Conservation (phyloP, 176 grass and related monocot species). For the Triticum timopheevii region DNA sequence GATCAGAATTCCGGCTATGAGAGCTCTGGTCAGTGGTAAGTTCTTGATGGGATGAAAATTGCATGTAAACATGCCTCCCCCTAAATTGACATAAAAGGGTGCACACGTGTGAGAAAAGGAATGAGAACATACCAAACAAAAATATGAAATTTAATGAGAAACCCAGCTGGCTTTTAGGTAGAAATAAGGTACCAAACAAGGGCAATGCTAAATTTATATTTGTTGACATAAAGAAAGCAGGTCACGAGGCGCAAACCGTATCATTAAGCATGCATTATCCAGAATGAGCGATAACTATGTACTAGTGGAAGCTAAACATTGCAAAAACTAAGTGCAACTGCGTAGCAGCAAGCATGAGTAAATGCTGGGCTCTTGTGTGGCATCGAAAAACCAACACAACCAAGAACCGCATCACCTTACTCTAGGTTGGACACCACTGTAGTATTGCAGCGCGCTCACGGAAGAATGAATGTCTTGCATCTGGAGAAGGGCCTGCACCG, state of each 20-base stretch:
- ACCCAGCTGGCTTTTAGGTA: background rate
- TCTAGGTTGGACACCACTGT: constrained; percentile 79
- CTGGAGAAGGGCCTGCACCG: constrained; percentile 74
- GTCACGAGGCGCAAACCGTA: background rate
- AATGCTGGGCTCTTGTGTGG: background rate
- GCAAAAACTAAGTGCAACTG: background rate
- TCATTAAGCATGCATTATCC: background rate
- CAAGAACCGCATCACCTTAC: constrained; percentile 56
- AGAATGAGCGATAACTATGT: background rate
- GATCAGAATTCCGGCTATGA: constrained; percentile 89
- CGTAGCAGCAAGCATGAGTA: background rate
- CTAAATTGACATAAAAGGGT: constrained; percentile 47
- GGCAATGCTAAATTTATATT: background rate
- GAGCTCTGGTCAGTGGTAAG: constrained; percentile 93
- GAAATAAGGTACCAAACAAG: background rate
- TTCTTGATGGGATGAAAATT: constrained; percentile 98
- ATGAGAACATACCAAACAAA: constrained; percentile 5
- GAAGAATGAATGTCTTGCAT: constrained; percentile 85
- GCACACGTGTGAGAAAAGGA: background rate
- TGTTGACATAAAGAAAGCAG: background rate
- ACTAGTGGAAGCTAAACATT: background rate
- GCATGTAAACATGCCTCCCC: constrained; percentile 97
- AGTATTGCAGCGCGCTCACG: constrained; percentile 83
- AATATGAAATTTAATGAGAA: background rate
- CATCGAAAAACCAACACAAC: constrained; percentile 9